Percentiles rank a stretch among this genome's conserved stretches.
phyloP scores from a whole-genome alignment of 768 basidiomycete genomes.

The Scleroderma bovista region DNA sequence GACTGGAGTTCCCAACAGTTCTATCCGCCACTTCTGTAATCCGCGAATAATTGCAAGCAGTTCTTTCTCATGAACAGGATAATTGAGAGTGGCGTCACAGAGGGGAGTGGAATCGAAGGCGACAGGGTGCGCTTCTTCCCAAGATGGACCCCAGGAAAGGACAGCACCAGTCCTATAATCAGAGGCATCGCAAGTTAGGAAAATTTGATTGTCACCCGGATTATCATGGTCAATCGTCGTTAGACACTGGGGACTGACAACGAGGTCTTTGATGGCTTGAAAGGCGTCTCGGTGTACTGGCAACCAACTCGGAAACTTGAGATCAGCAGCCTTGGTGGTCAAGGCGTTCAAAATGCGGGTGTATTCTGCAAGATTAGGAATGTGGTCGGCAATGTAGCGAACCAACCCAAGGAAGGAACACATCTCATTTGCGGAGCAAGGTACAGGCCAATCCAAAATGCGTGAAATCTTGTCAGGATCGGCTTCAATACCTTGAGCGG shows the following conservation, averaged over 20 bases:
- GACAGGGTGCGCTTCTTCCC: conserved; percentile 15
- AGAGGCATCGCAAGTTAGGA: conserved; percentile 7
- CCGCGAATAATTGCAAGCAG: conserved; percentile 30
- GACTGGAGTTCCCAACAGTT: background rate
- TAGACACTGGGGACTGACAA: conserved; percentile 19
- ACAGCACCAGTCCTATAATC: background rate
- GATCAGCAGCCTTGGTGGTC: conserved; percentile 18
- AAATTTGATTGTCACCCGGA: background rate
- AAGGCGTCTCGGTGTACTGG: background rate
- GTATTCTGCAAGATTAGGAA: conserved; percentile 15
- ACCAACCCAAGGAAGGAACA: conserved; percentile 20
- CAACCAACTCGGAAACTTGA: conserved; percentile 24
- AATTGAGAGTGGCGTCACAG: conserved; percentile 17
- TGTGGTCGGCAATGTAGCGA: conserved; percentile 24
- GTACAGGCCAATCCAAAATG: conserved; percentile 29
- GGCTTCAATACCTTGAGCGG: conserved; percentile 17
- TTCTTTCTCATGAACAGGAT: conserved; percentile 24
- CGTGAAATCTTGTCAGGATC: conserved; percentile 20
- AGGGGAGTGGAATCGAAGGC: conserved; percentile 20
- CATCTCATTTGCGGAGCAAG: conserved; percentile 12
- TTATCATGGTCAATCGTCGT: conserved; percentile 29
- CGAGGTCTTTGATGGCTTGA: conserved; percentile 18
- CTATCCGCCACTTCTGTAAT: conserved; percentile 27
- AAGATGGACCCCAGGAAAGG: background rate
- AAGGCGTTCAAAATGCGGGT: conserved; percentile 6